Conservation (phyloP, 208 protist genomes). For the Trypanosomatidae sp. region DNA sequence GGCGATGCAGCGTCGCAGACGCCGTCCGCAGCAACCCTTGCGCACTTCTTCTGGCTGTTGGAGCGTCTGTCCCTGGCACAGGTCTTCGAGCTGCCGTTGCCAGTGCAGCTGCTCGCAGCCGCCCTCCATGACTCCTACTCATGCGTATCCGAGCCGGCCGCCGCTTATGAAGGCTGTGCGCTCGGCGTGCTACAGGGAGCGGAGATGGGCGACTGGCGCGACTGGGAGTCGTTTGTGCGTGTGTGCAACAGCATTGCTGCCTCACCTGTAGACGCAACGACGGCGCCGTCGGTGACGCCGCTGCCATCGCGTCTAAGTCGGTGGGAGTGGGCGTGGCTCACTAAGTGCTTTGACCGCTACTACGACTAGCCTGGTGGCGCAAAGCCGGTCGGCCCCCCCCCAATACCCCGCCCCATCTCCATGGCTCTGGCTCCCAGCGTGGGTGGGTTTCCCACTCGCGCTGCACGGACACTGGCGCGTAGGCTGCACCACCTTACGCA, state of each 20-base stretch:
- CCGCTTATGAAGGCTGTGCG: background rate
- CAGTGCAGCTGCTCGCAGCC: slow-evolving; percentile 37
- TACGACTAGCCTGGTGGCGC: background rate
- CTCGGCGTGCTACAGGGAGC: background rate
- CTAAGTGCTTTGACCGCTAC: slow-evolving; percentile 31
- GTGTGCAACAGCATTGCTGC: slow-evolving; percentile 1
- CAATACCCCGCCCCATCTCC: too few relatives aligned
- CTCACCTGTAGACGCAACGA: background rate
- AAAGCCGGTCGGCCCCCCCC: background rate
- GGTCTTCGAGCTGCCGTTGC: slow-evolving; percentile 60
- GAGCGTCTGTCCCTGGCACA: slow-evolving; percentile 51
- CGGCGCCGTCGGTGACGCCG: background rate
- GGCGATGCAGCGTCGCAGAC: background rate
- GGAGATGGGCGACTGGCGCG: slow-evolving; percentile 4
- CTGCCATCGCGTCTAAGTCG: slow-evolving; percentile 21
- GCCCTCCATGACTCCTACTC: background rate
- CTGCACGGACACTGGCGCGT: background rate
- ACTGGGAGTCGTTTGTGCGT: slow-evolving; percentile 28
- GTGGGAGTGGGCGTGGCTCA: slow-evolving; percentile 38
- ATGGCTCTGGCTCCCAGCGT: background rate
- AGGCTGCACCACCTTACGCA: background rate
- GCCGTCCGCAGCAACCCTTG: background rate
- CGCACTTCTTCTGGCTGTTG: slow-evolving; percentile 41
- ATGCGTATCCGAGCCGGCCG: background rate
- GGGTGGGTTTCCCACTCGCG: background rate